A percentile compares a stretch with the other conserved stretches of the same genome.
phyloP scores from a whole-genome alignment of 805 yeast species.

The Soucietia sequanensis region DNA sequence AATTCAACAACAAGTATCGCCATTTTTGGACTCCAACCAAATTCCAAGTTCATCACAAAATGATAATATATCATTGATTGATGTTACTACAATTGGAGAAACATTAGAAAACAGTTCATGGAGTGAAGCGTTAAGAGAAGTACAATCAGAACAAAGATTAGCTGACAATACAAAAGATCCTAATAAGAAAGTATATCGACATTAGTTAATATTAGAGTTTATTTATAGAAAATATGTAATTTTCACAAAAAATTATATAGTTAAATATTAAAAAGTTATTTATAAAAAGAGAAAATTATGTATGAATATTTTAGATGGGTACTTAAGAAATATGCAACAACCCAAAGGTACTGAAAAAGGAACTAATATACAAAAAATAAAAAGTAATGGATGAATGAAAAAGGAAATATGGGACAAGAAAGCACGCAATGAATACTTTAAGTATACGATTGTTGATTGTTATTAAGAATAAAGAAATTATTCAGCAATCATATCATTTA shows the following conservation, averaged over 20 bases:
- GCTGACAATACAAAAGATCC: conserved; percentile 2
- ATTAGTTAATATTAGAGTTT: too few species aligned
- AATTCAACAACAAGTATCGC: conserved; percentile 8
- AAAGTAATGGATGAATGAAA: too few species aligned
- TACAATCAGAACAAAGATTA: conserved; percentile 9
- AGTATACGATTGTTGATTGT: conserved; percentile 1
- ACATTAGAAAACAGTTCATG: conserved; percentile 23
- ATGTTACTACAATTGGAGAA: conserved; percentile 22
- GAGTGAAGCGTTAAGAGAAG: conserved; percentile 23
- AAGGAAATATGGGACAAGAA: background rate
- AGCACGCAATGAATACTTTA: background rate
- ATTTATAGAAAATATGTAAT: too few species aligned
- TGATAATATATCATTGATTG: conserved; percentile 14
- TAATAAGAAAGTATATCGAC: background rate
- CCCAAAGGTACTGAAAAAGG: too few species aligned
- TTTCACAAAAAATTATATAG: too few species aligned
- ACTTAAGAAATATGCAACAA: too few species aligned
- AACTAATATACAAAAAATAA: too few species aligned
- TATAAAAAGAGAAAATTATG: too few species aligned
- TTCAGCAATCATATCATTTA: conserved; percentile 51
- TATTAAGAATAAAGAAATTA: conserved; percentile 4
- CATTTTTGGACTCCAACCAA: conserved; percentile 9
- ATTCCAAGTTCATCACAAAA: background rate
- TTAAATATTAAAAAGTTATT: too few species aligned
- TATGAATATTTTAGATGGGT: too few species aligned